These are phyloP conservation scores for Orbilia blumenaviensis DNA, from an alignment of 2,329 filamentous ascomycete species.

Conservation along the genomic window DNA sequence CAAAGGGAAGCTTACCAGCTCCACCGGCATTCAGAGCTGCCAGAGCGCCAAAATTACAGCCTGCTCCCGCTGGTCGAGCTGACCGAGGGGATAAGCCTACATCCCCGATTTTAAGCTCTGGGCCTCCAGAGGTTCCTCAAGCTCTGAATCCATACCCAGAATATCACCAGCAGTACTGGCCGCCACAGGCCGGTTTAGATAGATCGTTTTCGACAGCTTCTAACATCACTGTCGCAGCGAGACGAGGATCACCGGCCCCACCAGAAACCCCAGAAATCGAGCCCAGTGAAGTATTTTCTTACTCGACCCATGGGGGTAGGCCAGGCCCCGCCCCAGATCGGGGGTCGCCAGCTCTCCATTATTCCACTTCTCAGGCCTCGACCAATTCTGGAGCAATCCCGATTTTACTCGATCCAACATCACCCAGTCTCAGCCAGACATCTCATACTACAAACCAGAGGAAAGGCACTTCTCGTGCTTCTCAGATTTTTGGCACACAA, in stretches of 20 bases:
- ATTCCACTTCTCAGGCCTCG: slow-evolving; percentile 62
- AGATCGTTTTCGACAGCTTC: slow-evolving; percentile 83
- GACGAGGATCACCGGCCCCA: slow-evolving; percentile 89
- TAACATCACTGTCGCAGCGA: slow-evolving; percentile 89
- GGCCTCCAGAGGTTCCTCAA: slow-evolving; percentile 52
- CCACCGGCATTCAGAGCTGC: slow-evolving; percentile 56
- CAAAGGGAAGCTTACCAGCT: slow-evolving; percentile 55
- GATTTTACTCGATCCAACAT: slow-evolving; percentile 48
- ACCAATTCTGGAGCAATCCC: slow-evolving; percentile 57
- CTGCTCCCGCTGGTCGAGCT: slow-evolving; percentile 47
- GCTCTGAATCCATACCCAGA: slow-evolving; percentile 62
- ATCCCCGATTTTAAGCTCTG: slow-evolving; percentile 49
- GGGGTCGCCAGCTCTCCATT: slow-evolving; percentile 78
- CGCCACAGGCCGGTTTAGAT: slow-evolving; percentile 67
- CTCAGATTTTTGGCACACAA: slow-evolving; percentile 52
- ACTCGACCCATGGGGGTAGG: slow-evolving; percentile 85
- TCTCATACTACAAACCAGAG: slow-evolving; percentile 19
- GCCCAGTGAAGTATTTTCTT: slow-evolving; percentile 74
- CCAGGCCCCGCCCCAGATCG: slow-evolving; percentile 70
- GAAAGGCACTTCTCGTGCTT: slow-evolving; percentile 46
- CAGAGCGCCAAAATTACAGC: slow-evolving; percentile 53
- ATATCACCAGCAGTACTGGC: slow-evolving; percentile 72
- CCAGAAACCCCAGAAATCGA: slow-evolving; percentile 88
- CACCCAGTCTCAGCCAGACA: slow-evolving; percentile 38
- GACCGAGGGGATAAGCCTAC: slow-evolving; percentile 53